A percentile compares a stretch with the other conserved stretches of the same genome.
These are phyloP conservation scores for Ulmus americana DNA, from an alignment of 331 rosid genomes.

Conservation along the genomic window DNA sequence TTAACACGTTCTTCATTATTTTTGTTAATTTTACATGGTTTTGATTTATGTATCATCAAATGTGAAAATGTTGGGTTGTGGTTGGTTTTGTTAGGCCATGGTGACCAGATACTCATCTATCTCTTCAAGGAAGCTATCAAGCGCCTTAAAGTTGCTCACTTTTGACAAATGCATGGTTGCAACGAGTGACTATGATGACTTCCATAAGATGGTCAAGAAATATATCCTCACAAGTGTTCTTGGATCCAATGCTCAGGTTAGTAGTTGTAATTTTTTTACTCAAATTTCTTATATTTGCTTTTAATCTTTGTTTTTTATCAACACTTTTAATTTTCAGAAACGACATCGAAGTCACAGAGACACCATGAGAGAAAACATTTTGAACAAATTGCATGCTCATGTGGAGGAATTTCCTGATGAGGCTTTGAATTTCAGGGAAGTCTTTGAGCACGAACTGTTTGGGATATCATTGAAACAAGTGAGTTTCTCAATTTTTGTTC, in stretches of 20 bases:
- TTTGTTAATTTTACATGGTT: too few species aligned
- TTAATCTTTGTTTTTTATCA: neutral
- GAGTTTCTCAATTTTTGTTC: conserved; percentile 19
- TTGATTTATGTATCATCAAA: too few species aligned
- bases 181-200: conserved; percentile 69
- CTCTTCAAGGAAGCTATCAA: conserved; percentile 67
- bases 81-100: conserved; percentile 55
- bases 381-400: conserved; percentile 37
- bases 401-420: conserved; percentile 35
- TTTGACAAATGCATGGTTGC: conserved; percentile 82
- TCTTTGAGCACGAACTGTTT: conserved; percentile 66
- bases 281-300: neutral
- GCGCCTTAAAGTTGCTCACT: conserved; percentile 60
- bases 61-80: too few species aligned
- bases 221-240: conserved; percentile 54
- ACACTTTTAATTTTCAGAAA: conserved; percentile 45
- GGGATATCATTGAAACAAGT: conserved; percentile 70
- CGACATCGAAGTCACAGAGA: conserved; percentile 59
- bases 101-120: conserved; percentile 72
- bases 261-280: neutral
- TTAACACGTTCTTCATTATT: too few species aligned
- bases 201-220: conserved; percentile 64
- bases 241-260: conserved; percentile 80
- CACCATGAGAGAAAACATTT: conserved; percentile 47
- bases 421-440: conserved; percentile 53